A percentile compares a stretch with the other conserved stretches of the same genome.
Evolutionary conservation across 192 early-diverging fungal genomes (phyloP).

Genomic region (Polychytrium aggregatum): DNA sequence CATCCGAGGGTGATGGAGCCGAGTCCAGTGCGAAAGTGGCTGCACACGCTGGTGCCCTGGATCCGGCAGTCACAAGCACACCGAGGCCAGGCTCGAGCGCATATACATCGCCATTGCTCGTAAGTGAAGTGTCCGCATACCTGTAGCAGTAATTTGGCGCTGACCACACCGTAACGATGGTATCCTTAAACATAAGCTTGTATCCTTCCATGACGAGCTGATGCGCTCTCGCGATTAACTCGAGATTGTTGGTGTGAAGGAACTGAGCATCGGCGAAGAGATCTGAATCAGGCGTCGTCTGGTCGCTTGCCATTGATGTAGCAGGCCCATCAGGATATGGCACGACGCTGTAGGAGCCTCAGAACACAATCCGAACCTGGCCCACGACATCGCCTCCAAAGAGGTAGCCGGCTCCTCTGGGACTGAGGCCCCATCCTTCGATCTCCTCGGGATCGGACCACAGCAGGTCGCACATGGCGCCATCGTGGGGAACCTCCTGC

Average conservation of each 20-base stretch:
- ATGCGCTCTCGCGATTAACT: constrained; percentile 66
- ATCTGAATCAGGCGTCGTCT: too few relatives aligned
- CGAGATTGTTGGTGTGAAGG: constrained; percentile 45
- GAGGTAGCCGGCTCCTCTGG: constrained; percentile 91
- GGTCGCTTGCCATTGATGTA: too few relatives aligned
- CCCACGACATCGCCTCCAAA: constrained; percentile 93
- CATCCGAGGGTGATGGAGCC: too few relatives aligned
- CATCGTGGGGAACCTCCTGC: constrained; percentile 95
- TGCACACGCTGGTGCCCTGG: too few relatives aligned
- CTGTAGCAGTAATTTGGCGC: constrained; percentile 99
- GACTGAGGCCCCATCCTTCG: constrained; percentile 87
- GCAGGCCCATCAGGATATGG: too few relatives aligned
- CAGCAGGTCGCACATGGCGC: constrained; percentile 93
- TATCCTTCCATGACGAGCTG: constrained; percentile 97
- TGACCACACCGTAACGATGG: constrained; percentile 95
- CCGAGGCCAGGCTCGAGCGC: too few relatives aligned
- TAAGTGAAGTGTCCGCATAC: constrained; percentile 5
- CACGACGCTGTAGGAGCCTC: too few relatives aligned
- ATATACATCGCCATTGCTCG: not conserved
- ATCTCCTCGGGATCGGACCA: constrained; percentile 93
- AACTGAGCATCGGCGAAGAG: too few relatives aligned
- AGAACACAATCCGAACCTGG: too few relatives aligned
- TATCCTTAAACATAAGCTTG: constrained; percentile 92
- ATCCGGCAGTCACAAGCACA: too few relatives aligned
- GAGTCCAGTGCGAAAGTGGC: too few relatives aligned